Evolutionary conservation across 2,329 filamentous ascomycete species (phyloP).

Genomic region (Elsinoe arachidis): DNA sequence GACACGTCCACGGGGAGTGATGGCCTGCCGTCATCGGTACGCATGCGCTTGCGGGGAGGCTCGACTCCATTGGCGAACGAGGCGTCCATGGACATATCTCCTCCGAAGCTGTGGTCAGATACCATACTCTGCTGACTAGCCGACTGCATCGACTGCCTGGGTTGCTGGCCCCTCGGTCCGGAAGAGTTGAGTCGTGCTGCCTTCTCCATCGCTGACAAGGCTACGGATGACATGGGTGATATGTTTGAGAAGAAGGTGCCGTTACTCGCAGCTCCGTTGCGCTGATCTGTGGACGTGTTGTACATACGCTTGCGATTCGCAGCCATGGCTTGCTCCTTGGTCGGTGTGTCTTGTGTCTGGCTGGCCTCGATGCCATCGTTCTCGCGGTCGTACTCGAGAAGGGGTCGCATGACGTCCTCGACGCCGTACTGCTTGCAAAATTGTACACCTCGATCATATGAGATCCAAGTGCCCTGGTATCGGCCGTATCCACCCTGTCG

Average conservation of each 20-base stretch:
- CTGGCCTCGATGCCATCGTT: slow-evolving; percentile 63
- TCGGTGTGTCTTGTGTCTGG: slow-evolving; percentile 81
- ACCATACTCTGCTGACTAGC: slow-evolving; percentile 74
- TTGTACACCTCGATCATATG: slow-evolving; percentile 81
- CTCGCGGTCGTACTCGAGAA: slow-evolving; percentile 73
- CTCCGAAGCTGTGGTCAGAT: slow-evolving; percentile 24
- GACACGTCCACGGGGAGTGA: slow-evolving; percentile 39
- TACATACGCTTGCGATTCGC: slow-evolving; percentile 84
- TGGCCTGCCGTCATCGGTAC: slow-evolving; percentile 31
- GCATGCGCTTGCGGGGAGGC: slow-evolving; percentile 71
- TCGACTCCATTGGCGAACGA: slow-evolving; percentile 57
- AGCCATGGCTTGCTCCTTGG: slow-evolving; percentile 98
- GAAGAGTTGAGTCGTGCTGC: slow-evolving; percentile 81
- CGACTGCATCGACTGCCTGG: slow-evolving; percentile 51
- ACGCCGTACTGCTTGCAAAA: slow-evolving; percentile 76
- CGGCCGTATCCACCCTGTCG: slow-evolving; percentile 98
- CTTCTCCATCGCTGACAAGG: slow-evolving; percentile 93
- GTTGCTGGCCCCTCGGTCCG: slow-evolving; percentile 56
- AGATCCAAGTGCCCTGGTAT: slow-evolving; percentile 98
- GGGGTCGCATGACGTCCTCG: slow-evolving; percentile 63
- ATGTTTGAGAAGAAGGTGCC: slow-evolving; percentile 98
- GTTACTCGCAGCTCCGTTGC: slow-evolving; percentile 44
- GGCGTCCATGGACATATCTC: slow-evolving; percentile 50
- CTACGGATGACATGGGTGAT: slow-evolving; percentile 82
- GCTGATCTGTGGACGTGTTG: slow-evolving; percentile 61